Base-by-base conservation (phyloP, 208 protist genomes). In the Wallacemonas collosoma region DNA sequence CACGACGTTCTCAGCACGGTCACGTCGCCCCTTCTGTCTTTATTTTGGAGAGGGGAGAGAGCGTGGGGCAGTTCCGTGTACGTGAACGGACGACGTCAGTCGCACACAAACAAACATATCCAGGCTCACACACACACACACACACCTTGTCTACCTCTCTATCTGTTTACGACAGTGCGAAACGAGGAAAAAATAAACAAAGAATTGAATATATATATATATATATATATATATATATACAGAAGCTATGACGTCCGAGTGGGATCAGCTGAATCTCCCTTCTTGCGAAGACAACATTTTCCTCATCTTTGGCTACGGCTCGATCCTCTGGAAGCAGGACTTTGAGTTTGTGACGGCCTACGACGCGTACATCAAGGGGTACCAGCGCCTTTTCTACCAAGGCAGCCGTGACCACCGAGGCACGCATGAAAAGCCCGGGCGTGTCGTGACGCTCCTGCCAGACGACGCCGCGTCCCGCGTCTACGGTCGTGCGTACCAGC, bases 261-360 rank as follows among this genome's bases (percentile, higher is more conserved):
- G 60, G 60, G 70, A 72, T 36, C 48, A 71, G 44, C 80, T 82
- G 35, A 77, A 69, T 14, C 80, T 90, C 47, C 79, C 82, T 3
- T 71, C 85, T 40, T 80, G 82, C 55, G 86, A 87, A 40, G 68
- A 88, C 38, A 56, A 73, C 53, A 72, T 77, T 61, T 84, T 92
- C 66, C 72, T 95, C 45, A 63, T 96, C 67, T 96, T 93, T 57
- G 91, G 91, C 8, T 96, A 96, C 56, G 91, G 91, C 54, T 92
- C 85, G 55, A 88, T 96, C 63, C 39, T 94, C 60, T 96, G 88
- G 88, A 96, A 96, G 76, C 85, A 93, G 70, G 84, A 91, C 72
- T 96, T 96, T 68, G 83, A 88, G 36, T 94, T 84, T 73, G 80
- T 76, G 4, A 75, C 70, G 50, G 69, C 71, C 62, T 89, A 92